These are phyloP conservation scores for Cladosporium sp. DNA, from an alignment of 2,329 filamentous ascomycete genomes.

Conservation along the genomic window DNA sequence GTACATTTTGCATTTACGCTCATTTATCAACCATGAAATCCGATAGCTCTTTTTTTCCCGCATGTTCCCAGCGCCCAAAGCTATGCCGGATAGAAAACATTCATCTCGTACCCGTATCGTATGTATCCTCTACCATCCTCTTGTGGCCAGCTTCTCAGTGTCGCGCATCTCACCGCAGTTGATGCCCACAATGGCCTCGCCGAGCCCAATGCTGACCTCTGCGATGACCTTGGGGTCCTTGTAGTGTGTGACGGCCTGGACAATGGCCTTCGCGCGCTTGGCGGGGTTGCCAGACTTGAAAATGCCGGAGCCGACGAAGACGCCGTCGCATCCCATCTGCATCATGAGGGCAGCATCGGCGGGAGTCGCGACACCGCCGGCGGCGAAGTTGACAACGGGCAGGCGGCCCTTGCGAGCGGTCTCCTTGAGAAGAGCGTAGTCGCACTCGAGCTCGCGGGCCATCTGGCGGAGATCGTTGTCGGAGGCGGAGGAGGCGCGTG, in stretches of 20 bases:
- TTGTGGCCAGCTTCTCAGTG: conserved; percentile 76
- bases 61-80: conserved; percentile 15
- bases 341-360: conserved; percentile 98
- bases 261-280: conserved; percentile 90
- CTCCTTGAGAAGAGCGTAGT: conserved; percentile 78
- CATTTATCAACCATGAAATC: conserved; percentile 2
- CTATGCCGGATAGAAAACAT: conserved; percentile 8
- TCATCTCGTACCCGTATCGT: background rate
- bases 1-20: conserved; percentile 9
- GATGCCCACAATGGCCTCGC: conserved; percentile 98
- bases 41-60: conserved; percentile 3
- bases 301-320: conserved; percentile 95
- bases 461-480: conserved; percentile 75
- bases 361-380: conserved; percentile 98
- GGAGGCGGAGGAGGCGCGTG: conserved; percentile 62
- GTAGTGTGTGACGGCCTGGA: conserved; percentile 90
- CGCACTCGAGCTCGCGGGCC: conserved; percentile 77
- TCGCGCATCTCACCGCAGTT: conserved; percentile 78
- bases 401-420: conserved; percentile 83
- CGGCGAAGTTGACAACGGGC: conserved; percentile 96
- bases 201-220: conserved; percentile 81
- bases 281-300: conserved; percentile 94
- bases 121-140: conserved; percentile 70
- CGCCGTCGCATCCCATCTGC: conserved; percentile 96
- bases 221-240: conserved; percentile 82